Conservation (phyloP, 108 stramenopile genomes). For the Nitzschia putrida region DNA sequence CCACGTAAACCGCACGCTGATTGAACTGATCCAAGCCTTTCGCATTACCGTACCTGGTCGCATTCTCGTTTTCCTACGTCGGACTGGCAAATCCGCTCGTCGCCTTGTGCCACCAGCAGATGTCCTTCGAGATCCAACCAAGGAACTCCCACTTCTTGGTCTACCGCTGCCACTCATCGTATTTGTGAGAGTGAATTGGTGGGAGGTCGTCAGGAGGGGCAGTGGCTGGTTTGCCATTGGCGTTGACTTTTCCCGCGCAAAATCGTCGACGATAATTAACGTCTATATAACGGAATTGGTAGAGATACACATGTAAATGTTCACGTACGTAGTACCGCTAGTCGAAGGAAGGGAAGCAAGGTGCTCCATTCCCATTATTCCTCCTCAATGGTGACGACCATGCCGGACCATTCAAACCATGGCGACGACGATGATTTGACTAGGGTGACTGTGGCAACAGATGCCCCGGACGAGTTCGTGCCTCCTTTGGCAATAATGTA, state of each 20-base stretch:
- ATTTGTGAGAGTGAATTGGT: not conserved
- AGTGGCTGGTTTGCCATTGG: not conserved
- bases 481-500: constrained; percentile 1
- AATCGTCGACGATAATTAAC: not conserved
- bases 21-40: not conserved
- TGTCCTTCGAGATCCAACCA: not conserved
- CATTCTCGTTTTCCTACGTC: constrained; percentile 57
- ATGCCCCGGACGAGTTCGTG: constrained; percentile 4
- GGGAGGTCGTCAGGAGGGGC: not conserved
- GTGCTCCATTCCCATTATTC: too few species aligned
- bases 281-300: too few species aligned
- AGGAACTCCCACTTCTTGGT: not conserved
- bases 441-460: not conserved
- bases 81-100: constrained; percentile 12
- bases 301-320: too few species aligned
- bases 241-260: constrained; percentile 3
- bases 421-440: constrained; percentile 6
- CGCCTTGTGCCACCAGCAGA: not conserved
- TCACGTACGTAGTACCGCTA: too few species aligned
- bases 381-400: too few species aligned
- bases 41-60: constrained; percentile 51
- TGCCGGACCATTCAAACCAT: too few species aligned
- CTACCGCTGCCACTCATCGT: not conserved
- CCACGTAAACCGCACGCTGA: not conserved
- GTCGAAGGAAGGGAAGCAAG: too few species aligned